Evolutionary conservation across 2,329 filamentous ascomycete genomes (phyloP), one percentile per base, ranked within the genome.

Genomic region (Aspergillus intermedius): DNA sequence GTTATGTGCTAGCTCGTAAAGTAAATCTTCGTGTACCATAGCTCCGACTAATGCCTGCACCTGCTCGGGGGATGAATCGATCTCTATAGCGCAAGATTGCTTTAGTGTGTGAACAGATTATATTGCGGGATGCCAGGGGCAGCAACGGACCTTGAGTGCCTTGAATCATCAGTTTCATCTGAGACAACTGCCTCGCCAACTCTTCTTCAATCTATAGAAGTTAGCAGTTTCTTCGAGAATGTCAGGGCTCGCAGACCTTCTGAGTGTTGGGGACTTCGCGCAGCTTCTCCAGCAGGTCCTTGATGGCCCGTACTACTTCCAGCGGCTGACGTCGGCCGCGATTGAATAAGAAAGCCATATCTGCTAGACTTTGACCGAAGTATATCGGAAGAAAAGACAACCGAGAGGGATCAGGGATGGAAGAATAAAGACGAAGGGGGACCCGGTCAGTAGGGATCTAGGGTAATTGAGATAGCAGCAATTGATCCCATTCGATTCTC

Each of bases 91-190:
- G 10, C 37, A 19, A 40, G 15, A 5, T 22, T 21, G 10, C 10
- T 15, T 40, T 12, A 40, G 17, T 40, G 4, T 13, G 3, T 12
- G 19, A 12, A 40, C 17, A 7, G 15, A 30, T 30, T 30, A 12
- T 5, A 30, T 42, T 40, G 28, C 37, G 23, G 34, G n/a, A n/a
- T 30, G 32, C 39, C 44, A 34, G 46, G 42, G 42, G 47, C 41
- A 40, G 6, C 17, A 48, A 53, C 59, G 22, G 50, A 94, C 90
- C 90, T 71, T 88, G 88, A 52, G 90, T 95, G 57, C 91, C 93
- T 76, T 97, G 91, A 12, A 98, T 81, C 51, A 93, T 83, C 54
- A 90, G 75, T 70, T 97, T 97, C 85, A 97, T 95, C 68, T 95
- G 88, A 46, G 80, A 79, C 54, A 98, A 79, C 58, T 91, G 84